Evolutionary conservation across 1,139 yeast species (phyloP), one percentile per base, ranked within the genome.

Genomic region (Candida mesenterica): DNA sequence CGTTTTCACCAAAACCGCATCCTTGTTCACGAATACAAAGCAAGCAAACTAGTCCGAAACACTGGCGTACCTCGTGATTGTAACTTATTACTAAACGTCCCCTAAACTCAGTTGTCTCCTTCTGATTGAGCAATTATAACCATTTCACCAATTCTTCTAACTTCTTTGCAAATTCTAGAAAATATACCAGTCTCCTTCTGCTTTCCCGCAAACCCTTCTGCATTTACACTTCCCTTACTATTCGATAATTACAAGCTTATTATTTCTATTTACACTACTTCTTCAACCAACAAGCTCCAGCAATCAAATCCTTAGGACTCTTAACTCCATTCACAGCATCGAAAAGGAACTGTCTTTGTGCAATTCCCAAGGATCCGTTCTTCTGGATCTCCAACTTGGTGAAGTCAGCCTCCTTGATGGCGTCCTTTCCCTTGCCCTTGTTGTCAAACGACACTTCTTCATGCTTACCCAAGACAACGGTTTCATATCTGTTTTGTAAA

Each of bases 391-490:
- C 56, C 22, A 44, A 42, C 33, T 43, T 45, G 28, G 57, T 44
- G 28, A 46, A 45, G 23, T 41, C 33, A n/a, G 59, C 59, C 25
- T 43, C 46, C 14, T 25, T 25, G 17, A 25, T 13, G 15, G 6
- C 28, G 5, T 5, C 15, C 10, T 25, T 10, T 5, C 15, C 9
- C 4, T 30, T 38, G 6, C 44, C 48, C 23, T 45, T 31, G 1
- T 30, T 34, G 16, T 36, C 36, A 19, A 39, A 46, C 14, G 31
- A 28, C 24, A 55, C 38, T 15, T 45, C 45, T 20, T 49, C 49
- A 23, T 48, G 38, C 39, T 59, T 51, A n/a, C 76, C 76, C 45
- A 55, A 57, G 22, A 65, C 68, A 24, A 65, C 59, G 22, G 54
- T 52, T 17, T 56, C 50, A 29, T 67, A 50, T 37, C 68, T 57